phyloP scores from a whole-genome alignment of 257 asterid species.

The Thymus mandschuricus region DNA sequence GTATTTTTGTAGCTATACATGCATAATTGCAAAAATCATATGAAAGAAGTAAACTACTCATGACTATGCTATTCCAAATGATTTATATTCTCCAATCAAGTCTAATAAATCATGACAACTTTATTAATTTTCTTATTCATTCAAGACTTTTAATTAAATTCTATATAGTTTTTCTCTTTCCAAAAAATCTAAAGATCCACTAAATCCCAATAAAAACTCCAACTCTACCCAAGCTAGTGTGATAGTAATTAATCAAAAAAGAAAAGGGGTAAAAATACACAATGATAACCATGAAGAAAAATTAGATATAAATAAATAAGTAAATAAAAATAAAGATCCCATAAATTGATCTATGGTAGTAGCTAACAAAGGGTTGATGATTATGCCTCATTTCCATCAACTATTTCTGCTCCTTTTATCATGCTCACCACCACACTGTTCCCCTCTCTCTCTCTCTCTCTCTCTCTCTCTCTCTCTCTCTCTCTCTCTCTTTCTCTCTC shows the following conservation, averaged over 20 bases:
- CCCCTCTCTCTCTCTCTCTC: too few species aligned
- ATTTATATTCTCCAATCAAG: constrained; percentile 13
- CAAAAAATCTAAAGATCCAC: background rate
- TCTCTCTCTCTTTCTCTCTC: too few species aligned
- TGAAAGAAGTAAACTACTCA: constrained; percentile 25
- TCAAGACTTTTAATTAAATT: background rate
- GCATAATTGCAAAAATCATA: constrained; percentile 17
- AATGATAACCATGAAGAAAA: constrained; percentile 36
- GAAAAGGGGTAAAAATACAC: background rate
- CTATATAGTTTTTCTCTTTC: too few species aligned
- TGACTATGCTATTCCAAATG: constrained; percentile 13
- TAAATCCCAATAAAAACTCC: background rate
- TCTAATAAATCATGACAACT: constrained; percentile 11
- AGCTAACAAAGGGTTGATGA: constrained; percentile 38
- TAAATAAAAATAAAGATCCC: background rate
- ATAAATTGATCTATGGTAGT: constrained; percentile 31
- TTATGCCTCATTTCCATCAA: constrained; percentile 44
- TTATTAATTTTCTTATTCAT: constrained; percentile 10
- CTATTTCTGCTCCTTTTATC: constrained; percentile 33
- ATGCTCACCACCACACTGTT: constrained; percentile 38
- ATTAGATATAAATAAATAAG: background rate
- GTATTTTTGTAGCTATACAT: background rate
- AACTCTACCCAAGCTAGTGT: background rate
- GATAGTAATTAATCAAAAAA: background rate
- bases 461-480: too few species aligned